Percentiles rank a stretch among this genome's conserved stretches.
These are phyloP conservation scores for Fusarium sp. DNA, from an alignment of 2,329 filamentous ascomycete species.

Conservation along the genomic window DNA sequence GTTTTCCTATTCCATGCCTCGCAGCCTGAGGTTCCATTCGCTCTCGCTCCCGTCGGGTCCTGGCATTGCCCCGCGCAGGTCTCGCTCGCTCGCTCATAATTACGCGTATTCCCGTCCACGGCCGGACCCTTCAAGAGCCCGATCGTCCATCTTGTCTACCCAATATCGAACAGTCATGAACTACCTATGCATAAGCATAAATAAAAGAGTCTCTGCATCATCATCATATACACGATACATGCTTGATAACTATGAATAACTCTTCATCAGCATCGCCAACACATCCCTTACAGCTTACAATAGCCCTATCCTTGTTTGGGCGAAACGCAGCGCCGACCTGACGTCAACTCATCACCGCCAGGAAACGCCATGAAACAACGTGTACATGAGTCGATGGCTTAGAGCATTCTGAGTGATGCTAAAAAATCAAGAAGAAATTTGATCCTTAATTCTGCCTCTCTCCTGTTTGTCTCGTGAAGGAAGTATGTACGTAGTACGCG, in stretches of 20 bases:
- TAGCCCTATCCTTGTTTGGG: not conserved
- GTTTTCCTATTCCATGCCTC: not conserved
- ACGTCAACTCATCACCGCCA: not conserved
- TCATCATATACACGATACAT: not conserved
- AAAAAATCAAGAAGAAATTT: not conserved
- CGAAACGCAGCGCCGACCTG: not conserved
- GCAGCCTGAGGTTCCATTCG: not conserved
- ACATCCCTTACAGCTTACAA: not conserved
- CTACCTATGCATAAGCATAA: not conserved
- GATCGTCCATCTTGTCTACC: not conserved
- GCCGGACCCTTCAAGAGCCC: not conserved
- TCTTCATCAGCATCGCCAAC: not conserved
- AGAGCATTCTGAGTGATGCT: not conserved
- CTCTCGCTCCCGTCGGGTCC: not conserved
- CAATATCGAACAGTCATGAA: not conserved
- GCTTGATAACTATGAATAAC: not conserved
- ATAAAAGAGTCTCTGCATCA: not conserved
- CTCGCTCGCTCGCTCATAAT: not conserved
- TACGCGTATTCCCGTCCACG: not conserved
- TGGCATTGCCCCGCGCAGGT: not conserved
- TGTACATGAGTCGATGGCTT: not conserved
- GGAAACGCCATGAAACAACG: not conserved
- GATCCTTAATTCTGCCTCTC: not conserved
- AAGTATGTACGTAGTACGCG: not conserved
- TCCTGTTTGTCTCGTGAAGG: not conserved